These are phyloP conservation scores for Neonectria neomacrospora DNA, from an alignment of 2,329 filamentous ascomycete genomes.

Conservation along the genomic window DNA sequence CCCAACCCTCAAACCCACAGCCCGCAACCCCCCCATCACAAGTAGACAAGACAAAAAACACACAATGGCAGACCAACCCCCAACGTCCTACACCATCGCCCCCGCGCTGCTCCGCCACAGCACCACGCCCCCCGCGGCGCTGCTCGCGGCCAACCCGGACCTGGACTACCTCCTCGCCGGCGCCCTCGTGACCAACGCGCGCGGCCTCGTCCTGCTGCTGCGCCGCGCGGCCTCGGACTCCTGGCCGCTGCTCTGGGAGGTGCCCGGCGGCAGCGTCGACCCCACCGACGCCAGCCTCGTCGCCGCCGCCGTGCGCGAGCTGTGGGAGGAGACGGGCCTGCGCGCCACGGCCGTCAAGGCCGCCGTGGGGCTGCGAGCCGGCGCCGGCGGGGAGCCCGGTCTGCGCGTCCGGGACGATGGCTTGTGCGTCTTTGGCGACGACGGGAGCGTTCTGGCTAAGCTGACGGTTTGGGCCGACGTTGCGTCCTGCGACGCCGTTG, in stretches of 20 bases:
- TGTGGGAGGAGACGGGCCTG: slow-evolving; percentile 59
- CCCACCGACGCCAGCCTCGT: slow-evolving; percentile 34
- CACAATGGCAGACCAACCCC: neutral
- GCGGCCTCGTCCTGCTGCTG: slow-evolving; percentile 38
- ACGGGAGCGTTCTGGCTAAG: slow-evolving; percentile 46
- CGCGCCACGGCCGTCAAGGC: slow-evolving; percentile 42
- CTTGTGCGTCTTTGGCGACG: slow-evolving; percentile 41
- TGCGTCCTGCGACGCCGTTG: slow-evolving; percentile 39
- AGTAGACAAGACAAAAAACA: neutral
- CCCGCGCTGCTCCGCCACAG: slow-evolving; percentile 32
- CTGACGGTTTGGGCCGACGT: slow-evolving; percentile 46
- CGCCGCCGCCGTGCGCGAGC: slow-evolving; percentile 53
- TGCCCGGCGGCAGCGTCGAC: slow-evolving; percentile 42
- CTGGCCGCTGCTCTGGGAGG: slow-evolving; percentile 43
- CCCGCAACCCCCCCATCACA: neutral
- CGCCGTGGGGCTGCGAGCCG: slow-evolving; percentile 36
- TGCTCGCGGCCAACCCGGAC: slow-evolving; percentile 35
- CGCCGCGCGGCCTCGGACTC: slow-evolving; percentile 44
- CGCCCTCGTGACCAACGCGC: slow-evolving; percentile 37
- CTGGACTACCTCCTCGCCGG: slow-evolving; percentile 41
- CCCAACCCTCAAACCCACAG: neutral
- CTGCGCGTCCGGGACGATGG: slow-evolving; percentile 37
- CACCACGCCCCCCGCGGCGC: slow-evolving; percentile 25
- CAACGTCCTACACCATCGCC: slow-evolving; percentile 29
- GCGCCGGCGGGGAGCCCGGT: slow-evolving; percentile 32